Evolutionary conservation across 768 basidiomycete genomes (phyloP), one percentile per base, ranked within the genome.

Genomic region (Xerocomus spinulosus): DNA sequence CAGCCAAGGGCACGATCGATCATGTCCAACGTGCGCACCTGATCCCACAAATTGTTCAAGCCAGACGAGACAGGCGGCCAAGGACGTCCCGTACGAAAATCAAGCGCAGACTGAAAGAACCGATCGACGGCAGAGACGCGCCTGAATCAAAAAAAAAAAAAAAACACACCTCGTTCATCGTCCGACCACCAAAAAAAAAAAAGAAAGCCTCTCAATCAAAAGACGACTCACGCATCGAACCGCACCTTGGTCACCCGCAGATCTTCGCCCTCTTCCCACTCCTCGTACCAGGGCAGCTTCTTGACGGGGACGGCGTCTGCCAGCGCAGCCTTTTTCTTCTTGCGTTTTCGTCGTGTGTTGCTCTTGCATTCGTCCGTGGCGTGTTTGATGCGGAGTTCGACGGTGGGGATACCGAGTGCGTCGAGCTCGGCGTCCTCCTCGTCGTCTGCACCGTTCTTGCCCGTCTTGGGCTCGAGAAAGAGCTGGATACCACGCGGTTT

Each of bases 251-350:
- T 67, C 32, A 69, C 63, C 49, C 79, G 70, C 26, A 73, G 64
- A 40, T 71, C 64, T 60, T 88, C 85, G 3, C 68, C 70, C 34
- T 83, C 78, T 42, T 76, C 77, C 87, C 87, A 90, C n/a, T 78
- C 69, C 50, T 86, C 79, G 69, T 76, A 85, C 86, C 86, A 90
- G 34, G 70, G 69, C 15, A 58, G 44, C 43, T 61, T 65, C 26
- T 63, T 64, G 38, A 50, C 49, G 2, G 60, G 57, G 15, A 52
- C 47, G 12, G 29, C 57, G 17, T 55, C 56, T 5, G 36, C 35
- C 9, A 38, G 55, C 46, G 59, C 45, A 4, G 56, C 53, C 29
- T 63, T 64, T 42, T 65, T 70, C 49, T 61, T 70, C 61, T 75
- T 80, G 57, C 71, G 73, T 59, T 70, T 79, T 63, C 78, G 72